Evolutionary conservation across 805 yeast genomes (phyloP).

Genomic region (Teunomyces lycoperdinae): DNA sequence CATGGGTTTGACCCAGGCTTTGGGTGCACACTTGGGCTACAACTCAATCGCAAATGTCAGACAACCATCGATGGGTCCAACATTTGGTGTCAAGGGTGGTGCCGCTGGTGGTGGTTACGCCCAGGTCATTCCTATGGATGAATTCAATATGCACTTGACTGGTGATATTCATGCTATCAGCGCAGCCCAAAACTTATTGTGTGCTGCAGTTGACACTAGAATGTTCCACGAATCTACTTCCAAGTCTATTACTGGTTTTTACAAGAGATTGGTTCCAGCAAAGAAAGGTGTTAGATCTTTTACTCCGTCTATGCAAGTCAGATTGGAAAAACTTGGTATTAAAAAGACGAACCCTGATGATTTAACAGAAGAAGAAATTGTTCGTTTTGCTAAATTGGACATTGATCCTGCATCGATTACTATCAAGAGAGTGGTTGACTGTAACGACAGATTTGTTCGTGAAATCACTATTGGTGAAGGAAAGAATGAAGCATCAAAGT

Average conservation of each 20-base stretch:
- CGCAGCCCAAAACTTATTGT: conserved; percentile 88
- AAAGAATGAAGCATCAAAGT: conserved; percentile 78
- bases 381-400: conserved; percentile 75
- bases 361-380: conserved; percentile 72
- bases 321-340: conserved; percentile 81
- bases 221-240: conserved; percentile 93
- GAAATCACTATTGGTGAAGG: conserved; percentile 89
- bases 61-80: conserved; percentile 98
- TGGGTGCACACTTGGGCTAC: conserved; percentile 83
- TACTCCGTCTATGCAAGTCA: conserved; percentile 72
- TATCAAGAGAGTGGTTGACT: conserved; percentile 90
- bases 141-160: conserved; percentile 94
- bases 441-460: conserved; percentile 88
- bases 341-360: conserved; percentile 75
- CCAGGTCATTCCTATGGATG: conserved; percentile 98
- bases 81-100: conserved; percentile 98
- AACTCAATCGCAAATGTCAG: conserved; percentile 92
- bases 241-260: conserved; percentile 71
- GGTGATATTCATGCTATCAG: conserved; percentile 97
- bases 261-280: conserved; percentile 80
- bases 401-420: conserved; percentile 89
- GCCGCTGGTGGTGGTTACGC: conserved; percentile 99
- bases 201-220: conserved; percentile 96
- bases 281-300: conserved; percentile 79
- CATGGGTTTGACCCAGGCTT: conserved; percentile 93